Evolutionary conservation across 306 rosid species (phyloP), one percentile per base, ranked within the genome.

Genomic region (Pterocarpus macrocarpus): DNA sequence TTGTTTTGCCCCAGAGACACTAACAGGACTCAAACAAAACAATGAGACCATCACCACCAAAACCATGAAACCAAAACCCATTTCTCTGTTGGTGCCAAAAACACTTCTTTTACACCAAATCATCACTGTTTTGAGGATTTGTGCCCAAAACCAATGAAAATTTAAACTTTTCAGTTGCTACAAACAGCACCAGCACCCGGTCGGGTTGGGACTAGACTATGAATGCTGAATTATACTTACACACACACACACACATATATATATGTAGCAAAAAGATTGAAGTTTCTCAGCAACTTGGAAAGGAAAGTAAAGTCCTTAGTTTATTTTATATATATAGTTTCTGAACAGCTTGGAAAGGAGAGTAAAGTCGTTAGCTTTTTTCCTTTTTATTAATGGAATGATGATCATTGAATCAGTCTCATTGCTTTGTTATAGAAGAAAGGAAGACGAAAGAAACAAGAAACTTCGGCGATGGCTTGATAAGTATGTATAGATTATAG

Each of bases 1-100:
- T 70, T 11, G 87, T 56, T 75, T 64, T 44, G 74, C 87, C 0
- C 89, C 84, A 3, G 68, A 62, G 10, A 57, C 87, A 71, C 85
- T 77, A 57, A 80, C 22, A 55, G 89, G 83, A 79, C 70, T 69
- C 65, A 79, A 67, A 62, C 41, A 61, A 45, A 71, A 39, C 39
- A 49, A 73, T 22, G 9, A 81, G 1, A 64, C 72, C 43, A 57
- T n/a, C 14, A 58, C 32, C 52, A 13, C 80, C 28, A 71, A 70
- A 82, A 52, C 35, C 75, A 41, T 73, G 62, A 63, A 58, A 63
- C 67, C 52, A 62, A 70, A 33, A 83, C 84, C 80, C 84, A 30
- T 56, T 61, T 64, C 64, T 28, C 41, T 68, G 8, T 74, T 76
- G 8, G 15, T 47, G 7, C 81, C 82, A 78, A 69, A 63, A 62